Base-by-base conservation (phyloP, 2,329 filamentous ascomycete species). In the Apiospora rasikravindrae region DNA sequence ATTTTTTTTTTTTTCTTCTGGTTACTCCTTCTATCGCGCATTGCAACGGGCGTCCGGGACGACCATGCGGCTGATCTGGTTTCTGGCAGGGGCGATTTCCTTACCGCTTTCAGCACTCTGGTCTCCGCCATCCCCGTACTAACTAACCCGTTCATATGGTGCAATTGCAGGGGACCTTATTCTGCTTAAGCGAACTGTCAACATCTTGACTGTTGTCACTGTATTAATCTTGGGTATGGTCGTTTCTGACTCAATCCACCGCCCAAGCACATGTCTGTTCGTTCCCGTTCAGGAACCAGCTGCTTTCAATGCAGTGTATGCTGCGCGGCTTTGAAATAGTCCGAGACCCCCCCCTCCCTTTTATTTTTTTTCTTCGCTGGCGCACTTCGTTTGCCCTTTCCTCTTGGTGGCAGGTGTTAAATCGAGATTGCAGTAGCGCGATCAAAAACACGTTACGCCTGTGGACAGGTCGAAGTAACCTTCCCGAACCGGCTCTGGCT, bases 391-490 rank as follows among this genome's bases (percentile, higher is more conserved):
- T n/a, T n/a, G 22, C 19, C 33, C 22, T n/a, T n/a, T 40, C 8
- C 33, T 40, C 57, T 22, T 64, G 57, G 57, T 40, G 19, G 19
- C 16, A 64, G 40, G 29, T 7, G 8, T 49, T 16, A 1, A 61
- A 64, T 64, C 57, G 57, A 33, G 57, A 40, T 40, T 64, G 57
- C 57, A 64, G 57, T 64, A 64, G 57, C 33, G 57, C 57, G 33
- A 64, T 64, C 33, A 64, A 64, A 64, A 33, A 33, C 57, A 40
- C 33, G 57, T 40, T 64, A 64, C 33, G 57, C 57, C 10, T 40
- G 57, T 22, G 57, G 33, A 14, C 33, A 64, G n/a, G 33, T 64
- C 33, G 57, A 64, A 64, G 57, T 64, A 40, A 64, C 57, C 57
- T 64, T 64, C 57, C 57, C 33, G 33, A 64, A 64, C 40, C 57